A percentile compares a stretch with the other conserved stretches of the same genome.
phyloP scores from a whole-genome alignment of 208 protist species.

The Trypanosoma lewisi region DNA sequence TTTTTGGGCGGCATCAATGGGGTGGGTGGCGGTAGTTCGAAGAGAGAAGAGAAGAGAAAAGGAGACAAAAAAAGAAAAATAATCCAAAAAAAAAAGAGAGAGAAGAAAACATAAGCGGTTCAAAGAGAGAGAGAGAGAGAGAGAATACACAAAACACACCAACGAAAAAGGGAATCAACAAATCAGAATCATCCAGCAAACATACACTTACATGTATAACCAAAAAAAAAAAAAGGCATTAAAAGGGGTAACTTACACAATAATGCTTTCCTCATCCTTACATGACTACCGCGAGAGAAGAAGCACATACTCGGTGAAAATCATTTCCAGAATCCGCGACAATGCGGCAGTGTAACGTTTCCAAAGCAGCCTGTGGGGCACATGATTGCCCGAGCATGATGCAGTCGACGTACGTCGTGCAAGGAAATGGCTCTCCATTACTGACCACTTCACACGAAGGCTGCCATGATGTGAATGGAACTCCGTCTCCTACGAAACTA shows the following conservation, averaged over 20 bases:
- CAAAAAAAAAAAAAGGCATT: slow-evolving; percentile 17
- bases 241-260: slow-evolving; percentile 20
- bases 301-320: slow-evolving; percentile 6
- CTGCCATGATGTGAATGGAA: slow-evolving; percentile 36
- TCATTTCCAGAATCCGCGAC: not conserved
- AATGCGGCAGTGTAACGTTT: slow-evolving; percentile 27
- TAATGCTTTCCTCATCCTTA: not conserved
- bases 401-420: slow-evolving; percentile 40
- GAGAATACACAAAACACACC: not conserved
- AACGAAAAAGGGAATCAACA: too few relatives aligned
- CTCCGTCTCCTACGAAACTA: slow-evolving; percentile 20
- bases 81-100: not conserved
- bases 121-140: not conserved
- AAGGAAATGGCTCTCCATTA: slow-evolving; percentile 23
- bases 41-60: not conserved
- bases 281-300: not conserved
- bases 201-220: too few relatives aligned
- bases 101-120: not conserved
- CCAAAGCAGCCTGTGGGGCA: slow-evolving; percentile 22
- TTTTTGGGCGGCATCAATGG: not conserved
- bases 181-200: too few relatives aligned
- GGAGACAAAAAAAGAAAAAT: not conserved
- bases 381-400: slow-evolving; percentile 25
- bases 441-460: slow-evolving; percentile 12
- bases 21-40: not conserved